Evolutionary conservation across 305 asterid genomes (phyloP), one percentile per base, ranked within the genome.

Genomic region (Plantago coronopus): DNA sequence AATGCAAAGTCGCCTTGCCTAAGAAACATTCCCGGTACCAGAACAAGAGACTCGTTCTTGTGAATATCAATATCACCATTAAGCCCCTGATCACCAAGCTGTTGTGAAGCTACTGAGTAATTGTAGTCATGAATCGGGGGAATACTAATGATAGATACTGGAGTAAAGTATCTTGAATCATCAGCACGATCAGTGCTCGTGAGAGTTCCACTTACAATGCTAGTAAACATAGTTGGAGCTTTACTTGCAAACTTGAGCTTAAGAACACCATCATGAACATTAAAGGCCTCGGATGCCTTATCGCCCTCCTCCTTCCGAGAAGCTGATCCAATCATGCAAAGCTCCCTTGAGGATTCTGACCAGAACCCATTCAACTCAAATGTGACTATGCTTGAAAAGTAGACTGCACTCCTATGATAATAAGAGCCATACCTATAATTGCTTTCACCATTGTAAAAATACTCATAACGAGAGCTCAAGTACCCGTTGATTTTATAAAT

Each of bases 321-420:
- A 34, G 76, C 77, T 10, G 79, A 69, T 40, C 89, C 86, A n/a
- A 83, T 69, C 89, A 78, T 65, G 49, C 88, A 77, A 18, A 83
- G 77, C 74, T 67, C 78, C 65, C 77, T 65, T 11, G 85, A 66
- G 38, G 23, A 17, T 62, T 77, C 89, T 2, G 91, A 75, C 83
- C 81, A 85, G 72, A 74, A 85, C 0, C 95, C 96, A 25, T 48
- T 23, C 10, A 88, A 47, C 61, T 6, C 48, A 48, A 81, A 81
- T 1, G 46, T 54, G 59, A 78, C 38, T 7, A 22, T 0, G 45
- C 67, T 51, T n/a, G 22, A 58, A 22, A 55, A 13, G 22, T 1
- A 14, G 7, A 5, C 38, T 31, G 1, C 38, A 4, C 38, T 4
- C 9, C 9, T 2, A 27, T 27, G 38, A 31, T 27, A 43, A 48